Conservation (phyloP, 164 flowering plant genomes). For the Brasenia schreberi region DNA sequence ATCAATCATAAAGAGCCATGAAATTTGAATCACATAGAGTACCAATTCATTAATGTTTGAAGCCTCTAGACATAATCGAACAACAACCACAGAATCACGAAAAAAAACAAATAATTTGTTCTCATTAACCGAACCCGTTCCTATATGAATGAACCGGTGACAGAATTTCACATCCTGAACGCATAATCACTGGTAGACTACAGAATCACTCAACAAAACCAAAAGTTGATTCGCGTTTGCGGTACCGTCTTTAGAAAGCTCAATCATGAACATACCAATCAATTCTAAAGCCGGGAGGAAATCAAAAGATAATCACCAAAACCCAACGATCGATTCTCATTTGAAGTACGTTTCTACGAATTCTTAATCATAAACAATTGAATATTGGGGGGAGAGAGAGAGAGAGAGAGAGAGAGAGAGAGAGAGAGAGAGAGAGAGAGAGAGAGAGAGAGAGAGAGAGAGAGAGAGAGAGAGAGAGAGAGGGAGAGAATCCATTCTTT, state of each 20-base stretch:
- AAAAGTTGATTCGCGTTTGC: too few relatives aligned
- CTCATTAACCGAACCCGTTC: neutral
- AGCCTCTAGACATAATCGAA: neutral
- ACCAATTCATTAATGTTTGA: neutral
- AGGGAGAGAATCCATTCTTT: conserved; percentile 46
- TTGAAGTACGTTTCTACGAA: neutral
- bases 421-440: neutral
- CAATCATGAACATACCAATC: too few relatives aligned
- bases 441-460: neutral
- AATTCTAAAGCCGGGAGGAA: too few relatives aligned
- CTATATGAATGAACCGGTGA: too few relatives aligned
- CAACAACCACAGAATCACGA: neutral
- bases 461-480: neutral
- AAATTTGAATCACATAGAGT: neutral
- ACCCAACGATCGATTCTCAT: too few relatives aligned
- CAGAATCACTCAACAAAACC: too few relatives aligned
- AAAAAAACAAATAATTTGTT: neutral
- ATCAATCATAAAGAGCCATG: neutral
- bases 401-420: too few relatives aligned
- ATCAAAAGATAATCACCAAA: too few relatives aligned
- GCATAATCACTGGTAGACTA: too few relatives aligned
- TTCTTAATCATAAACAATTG: neutral
- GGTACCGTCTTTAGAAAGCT: too few relatives aligned
- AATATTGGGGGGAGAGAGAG: neutral
- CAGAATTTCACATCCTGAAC: too few relatives aligned